A percentile compares a stretch with the other conserved stretches of the same genome.
phyloP scores from a whole-genome alignment of 768 basidiomycete genomes.

The Termitomyces titanicus region DNA sequence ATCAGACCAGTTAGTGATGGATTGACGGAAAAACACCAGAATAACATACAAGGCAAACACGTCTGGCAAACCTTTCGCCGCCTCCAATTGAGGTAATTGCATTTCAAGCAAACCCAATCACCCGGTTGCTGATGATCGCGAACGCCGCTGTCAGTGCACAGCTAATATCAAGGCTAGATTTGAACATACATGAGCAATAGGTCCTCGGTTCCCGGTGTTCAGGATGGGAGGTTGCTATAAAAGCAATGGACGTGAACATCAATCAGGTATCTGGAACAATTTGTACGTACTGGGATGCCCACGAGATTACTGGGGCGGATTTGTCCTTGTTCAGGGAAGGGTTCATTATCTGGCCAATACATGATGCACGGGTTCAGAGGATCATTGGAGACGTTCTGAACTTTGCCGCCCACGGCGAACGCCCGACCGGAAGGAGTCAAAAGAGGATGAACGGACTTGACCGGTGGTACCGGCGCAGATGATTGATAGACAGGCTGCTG shows the following conservation, averaged over 20 bases:
- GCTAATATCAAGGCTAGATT: conserved; percentile 11
- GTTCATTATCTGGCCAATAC: conserved; percentile 91
- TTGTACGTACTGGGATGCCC: conserved; percentile 46
- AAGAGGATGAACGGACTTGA: conserved; percentile 55
- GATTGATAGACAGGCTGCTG: conserved; percentile 14
- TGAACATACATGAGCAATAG: conserved; percentile 74
- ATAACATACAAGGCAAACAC: conserved; percentile 71
- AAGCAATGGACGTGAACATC: not conserved
- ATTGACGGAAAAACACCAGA: conserved; percentile 4
- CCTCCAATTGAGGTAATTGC: conserved; percentile 87
- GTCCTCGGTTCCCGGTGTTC: conserved; percentile 86
- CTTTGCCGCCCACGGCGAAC: conserved; percentile 72
- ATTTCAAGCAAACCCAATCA: conserved; percentile 81
- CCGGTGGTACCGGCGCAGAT: conserved; percentile 24
- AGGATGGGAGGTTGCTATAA: conserved; percentile 78
- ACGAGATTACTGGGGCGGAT: conserved; percentile 57
- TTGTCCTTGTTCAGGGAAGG: conserved; percentile 77
- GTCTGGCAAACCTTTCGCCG: conserved; percentile 88
- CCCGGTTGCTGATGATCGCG: conserved; percentile 53
- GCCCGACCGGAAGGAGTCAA: conserved; percentile 82
- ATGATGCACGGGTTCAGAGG: conserved; percentile 73
- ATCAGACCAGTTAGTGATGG: not conserved
- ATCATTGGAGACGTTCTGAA: conserved; percentile 75
- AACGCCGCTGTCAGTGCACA: conserved; percentile 9
- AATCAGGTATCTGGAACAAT: conserved; percentile 1